phyloP scores from a whole-genome alignment of 2,329 filamentous ascomycete species.

The Helotiales sp. region DNA sequence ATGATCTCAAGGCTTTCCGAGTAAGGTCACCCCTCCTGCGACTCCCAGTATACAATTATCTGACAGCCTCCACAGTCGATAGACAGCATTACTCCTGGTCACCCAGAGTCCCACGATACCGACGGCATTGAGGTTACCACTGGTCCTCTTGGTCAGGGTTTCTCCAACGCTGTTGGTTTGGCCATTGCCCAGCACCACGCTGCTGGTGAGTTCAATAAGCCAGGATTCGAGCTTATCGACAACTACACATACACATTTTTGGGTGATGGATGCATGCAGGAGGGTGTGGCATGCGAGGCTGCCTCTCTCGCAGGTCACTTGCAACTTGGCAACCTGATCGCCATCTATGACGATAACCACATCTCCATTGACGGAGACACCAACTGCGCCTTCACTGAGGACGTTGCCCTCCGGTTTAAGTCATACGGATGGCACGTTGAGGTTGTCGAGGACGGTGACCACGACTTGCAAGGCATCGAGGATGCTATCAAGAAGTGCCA shows the following conservation, averaged over 20 bases:
- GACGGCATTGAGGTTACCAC: conserved; percentile 98
- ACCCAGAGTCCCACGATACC: conserved; percentile 96
- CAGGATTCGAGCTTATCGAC: conserved; percentile 86
- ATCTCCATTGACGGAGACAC: conserved; percentile 95
- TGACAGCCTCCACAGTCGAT: conserved; percentile 47
- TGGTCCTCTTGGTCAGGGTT: conserved; percentile 95
- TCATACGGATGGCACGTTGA: conserved; percentile 95
- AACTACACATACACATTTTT: conserved; percentile 98
- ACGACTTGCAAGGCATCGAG: conserved; percentile 86
- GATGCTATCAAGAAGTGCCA: conserved; percentile 84
- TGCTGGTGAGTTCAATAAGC: conserved; percentile 93
- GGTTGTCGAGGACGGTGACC: conserved; percentile 84
- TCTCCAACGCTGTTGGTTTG: conserved; percentile 96
- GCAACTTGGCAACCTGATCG: conserved; percentile 96
- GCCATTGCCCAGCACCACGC: conserved; percentile 96
- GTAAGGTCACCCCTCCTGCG: conserved; percentile 57
- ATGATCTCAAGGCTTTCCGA: conserved; percentile 96
- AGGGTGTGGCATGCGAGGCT: conserved; percentile 94
- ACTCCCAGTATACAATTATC: background rate
- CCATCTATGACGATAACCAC: conserved; percentile 98
- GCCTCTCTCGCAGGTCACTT: conserved; percentile 92
- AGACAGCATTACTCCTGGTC: conserved; percentile 85
- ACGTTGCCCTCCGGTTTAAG: conserved; percentile 93
- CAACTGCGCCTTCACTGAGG: conserved; percentile 95
- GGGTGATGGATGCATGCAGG: conserved; percentile 98